Base-by-base conservation (phyloP, 192 early-diverging fungal genomes). In the Dissophora globulifera region DNA sequence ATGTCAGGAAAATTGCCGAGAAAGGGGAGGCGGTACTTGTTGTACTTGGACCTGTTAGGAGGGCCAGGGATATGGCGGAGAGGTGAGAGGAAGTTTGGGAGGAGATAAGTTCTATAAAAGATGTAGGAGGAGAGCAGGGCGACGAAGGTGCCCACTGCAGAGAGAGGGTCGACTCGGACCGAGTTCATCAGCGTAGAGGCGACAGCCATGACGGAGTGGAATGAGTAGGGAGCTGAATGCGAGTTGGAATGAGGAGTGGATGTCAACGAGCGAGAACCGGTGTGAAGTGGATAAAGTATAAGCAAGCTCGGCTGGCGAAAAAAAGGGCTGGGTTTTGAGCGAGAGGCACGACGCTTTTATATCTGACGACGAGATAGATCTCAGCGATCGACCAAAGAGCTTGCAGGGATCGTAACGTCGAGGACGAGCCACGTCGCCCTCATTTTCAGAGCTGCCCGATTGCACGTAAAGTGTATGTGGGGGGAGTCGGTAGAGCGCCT, bases 51-150 rank as follows among this genome's bases (percentile, higher is more conserved):
- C 22, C 52, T 53, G 22, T 82, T 75, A 7, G 69, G 81, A 25
- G 86, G 86, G 10, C 86, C 86, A 17, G 86, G 86, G 15, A 87
- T 75, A 25, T 60, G 69, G 13, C 78, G 79, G 7, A 81, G 35
- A 2, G 81, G 83, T 22, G 70, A 48, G 10, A 84, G 51, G 41
- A 64, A 86, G n/a, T 69, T 67, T 25, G 76, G 76, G 9, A 71
- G 52, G 31, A 83, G 46, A 12, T 81, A 70, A 19, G 61, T 70
- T 31, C 70, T 72, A 50, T 80, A 78, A 35, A 86, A 23, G 30
- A 80, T 22, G 43, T 80, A 82, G 50, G 62, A 70, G 11, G 62
- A 46, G 10, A 75, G 17, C 10, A 75, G 45, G 2, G 62, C 62
- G 8, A 60, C 19, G 19, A 60, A 20, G 1, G 71, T 66, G 7